Percentiles rank a stretch among this genome's conserved stretches.
phyloP scores from a whole-genome alignment of 2,329 filamentous ascomycete species.

The Penicillium sp. region DNA sequence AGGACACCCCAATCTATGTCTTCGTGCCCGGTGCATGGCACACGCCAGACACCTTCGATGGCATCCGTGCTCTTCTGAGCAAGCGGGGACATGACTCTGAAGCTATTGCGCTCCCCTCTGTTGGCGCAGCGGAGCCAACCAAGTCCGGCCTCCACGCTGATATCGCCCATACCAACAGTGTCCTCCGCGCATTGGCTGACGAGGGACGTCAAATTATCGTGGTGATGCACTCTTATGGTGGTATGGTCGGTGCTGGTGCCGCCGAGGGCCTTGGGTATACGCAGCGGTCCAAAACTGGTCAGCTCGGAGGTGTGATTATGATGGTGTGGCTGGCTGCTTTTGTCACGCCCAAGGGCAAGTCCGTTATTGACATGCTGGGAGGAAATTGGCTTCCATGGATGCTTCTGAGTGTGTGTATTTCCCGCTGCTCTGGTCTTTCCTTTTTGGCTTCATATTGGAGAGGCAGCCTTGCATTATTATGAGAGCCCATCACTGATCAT shows the following conservation, averaged over 20 bases:
- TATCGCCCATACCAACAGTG: not conserved
- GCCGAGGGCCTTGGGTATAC: not conserved
- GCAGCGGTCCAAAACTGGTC: slow-evolving; percentile 29
- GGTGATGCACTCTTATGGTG: slow-evolving; percentile 8
- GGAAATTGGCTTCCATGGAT: slow-evolving; percentile 37
- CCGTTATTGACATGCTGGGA: slow-evolving; percentile 36
- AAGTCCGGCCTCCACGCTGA: slow-evolving; percentile 4
- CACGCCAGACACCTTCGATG: slow-evolving; percentile 35
- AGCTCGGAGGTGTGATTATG: slow-evolving; percentile 38
- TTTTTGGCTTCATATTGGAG: not conserved
- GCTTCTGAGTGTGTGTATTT: slow-evolving; percentile 25
- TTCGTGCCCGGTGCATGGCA: slow-evolving; percentile 10
- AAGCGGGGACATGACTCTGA: slow-evolving; percentile 1
- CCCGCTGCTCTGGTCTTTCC: not conserved
- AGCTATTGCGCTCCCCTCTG: slow-evolving; percentile 5
- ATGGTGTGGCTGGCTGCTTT: slow-evolving; percentile 43
- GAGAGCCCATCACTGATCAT: not conserved
- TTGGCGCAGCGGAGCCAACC: not conserved
- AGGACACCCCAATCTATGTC: not conserved
- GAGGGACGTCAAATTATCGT: slow-evolving; percentile 4
- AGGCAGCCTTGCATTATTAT: not conserved
- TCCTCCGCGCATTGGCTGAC: not conserved
- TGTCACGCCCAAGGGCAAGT: slow-evolving; percentile 41
- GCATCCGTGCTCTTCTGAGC: slow-evolving; percentile 29
- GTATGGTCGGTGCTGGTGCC: not conserved